These are phyloP conservation scores for Tetrapyrgos nigripes DNA, from an alignment of 1,284 basidiomycete genomes.

Conservation along the genomic window DNA sequence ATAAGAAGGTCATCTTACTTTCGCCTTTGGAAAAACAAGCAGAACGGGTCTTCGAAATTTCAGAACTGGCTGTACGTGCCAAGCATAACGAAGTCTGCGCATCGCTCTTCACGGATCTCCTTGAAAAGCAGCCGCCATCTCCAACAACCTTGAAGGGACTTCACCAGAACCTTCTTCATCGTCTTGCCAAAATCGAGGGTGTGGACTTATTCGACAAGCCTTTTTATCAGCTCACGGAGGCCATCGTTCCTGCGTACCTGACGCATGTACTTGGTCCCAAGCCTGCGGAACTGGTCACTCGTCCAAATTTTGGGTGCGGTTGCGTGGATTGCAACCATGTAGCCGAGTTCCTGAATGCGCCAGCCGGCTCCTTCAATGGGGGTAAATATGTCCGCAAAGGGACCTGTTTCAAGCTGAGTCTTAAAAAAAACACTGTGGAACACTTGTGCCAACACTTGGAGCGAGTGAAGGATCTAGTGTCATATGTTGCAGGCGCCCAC, in stretches of 20 bases:
- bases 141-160: conserved; percentile 24
- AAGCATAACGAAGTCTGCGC: not conserved
- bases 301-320: conserved; percentile 37
- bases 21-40: too few species aligned
- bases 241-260: conserved; percentile 29
- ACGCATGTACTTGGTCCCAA: conserved; percentile 26
- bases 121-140: conserved; percentile 19
- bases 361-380: conserved; percentile 21
- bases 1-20: too few species aligned
- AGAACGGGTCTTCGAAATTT: not conserved
- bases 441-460: conserved; percentile 27
- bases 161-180: conserved; percentile 26
- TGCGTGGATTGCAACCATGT: conserved; percentile 33
- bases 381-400: too few species aligned
- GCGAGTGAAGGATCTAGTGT: conserved; percentile 29
- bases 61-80: not conserved
- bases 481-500: conserved; percentile 25
- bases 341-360: conserved; percentile 30
- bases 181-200: conserved; percentile 19
- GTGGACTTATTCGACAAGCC: conserved; percentile 22
- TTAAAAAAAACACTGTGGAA: conserved; percentile 22
- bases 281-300: conserved; percentile 12
- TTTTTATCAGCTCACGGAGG: conserved; percentile 27
- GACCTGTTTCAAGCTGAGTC: too few species aligned
- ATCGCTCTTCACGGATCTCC: conserved; percentile 7